A percentile compares a stretch with the other conserved stretches of the same genome.
Conservation (phyloP, 2,329 filamentous ascomycete genomes). For the Beauveria asiatica region DNA sequence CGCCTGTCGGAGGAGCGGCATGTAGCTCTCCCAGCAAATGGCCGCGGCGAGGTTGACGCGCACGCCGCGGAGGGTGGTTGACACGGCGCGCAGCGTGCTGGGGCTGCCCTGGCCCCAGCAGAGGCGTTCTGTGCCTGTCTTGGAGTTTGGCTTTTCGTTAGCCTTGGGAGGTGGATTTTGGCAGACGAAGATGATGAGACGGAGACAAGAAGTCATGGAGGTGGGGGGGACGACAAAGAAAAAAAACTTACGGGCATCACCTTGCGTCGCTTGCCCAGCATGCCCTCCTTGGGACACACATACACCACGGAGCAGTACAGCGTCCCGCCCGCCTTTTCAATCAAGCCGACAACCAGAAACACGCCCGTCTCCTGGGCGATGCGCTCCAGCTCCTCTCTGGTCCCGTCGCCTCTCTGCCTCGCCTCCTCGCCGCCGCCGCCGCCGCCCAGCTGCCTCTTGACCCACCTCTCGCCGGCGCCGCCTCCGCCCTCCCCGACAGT, state of each 20-base stretch:
- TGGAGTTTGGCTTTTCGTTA: background rate
- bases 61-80: conserved; percentile 69
- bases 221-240: no score
- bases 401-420: conserved; percentile 47
- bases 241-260: conserved; percentile 66
- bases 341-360: conserved; percentile 70
- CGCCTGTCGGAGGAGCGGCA: conserved; percentile 77
- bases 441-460: conserved; percentile 45
- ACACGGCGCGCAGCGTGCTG: conserved; percentile 68
- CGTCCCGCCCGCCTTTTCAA: conserved; percentile 74
- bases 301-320: conserved; percentile 80
- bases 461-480: conserved; percentile 67
- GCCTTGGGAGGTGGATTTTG: no score
- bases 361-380: conserved; percentile 71
- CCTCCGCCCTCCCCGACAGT: conserved; percentile 47
- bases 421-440: conserved; percentile 15
- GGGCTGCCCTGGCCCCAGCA: conserved; percentile 85
- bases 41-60: conserved; percentile 74
- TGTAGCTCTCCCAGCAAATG: conserved; percentile 97
- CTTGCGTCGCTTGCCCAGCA: conserved; percentile 80
- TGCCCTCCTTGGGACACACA: conserved; percentile 63
- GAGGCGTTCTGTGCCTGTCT: conserved; percentile 72
- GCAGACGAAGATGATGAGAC: background rate
- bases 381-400: conserved; percentile 68
- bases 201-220: no score